A percentile compares a stretch with the other conserved stretches of the same genome.
Conservation (phyloP, 495 filamentous ascomycete species). For the Penicillium antarcticum region DNA sequence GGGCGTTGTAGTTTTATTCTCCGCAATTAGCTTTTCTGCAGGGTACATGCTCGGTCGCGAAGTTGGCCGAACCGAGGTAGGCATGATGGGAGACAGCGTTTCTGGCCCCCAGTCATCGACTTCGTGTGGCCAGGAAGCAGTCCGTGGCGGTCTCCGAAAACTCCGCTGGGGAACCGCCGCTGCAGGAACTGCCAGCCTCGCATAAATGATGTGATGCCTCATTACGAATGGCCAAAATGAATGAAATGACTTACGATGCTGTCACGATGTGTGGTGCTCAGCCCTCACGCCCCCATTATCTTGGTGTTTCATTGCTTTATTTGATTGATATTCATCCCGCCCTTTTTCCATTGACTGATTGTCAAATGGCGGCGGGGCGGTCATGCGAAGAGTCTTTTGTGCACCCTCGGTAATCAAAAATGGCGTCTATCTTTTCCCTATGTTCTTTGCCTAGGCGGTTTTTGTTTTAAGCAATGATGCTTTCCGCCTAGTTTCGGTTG, state of each 20-base stretch:
- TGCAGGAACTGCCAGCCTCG: constrained; percentile 36
- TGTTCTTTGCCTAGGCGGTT: background rate
- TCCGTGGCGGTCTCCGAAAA: constrained; percentile 41
- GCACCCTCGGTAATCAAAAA: background rate
- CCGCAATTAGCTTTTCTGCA: constrained; percentile 88
- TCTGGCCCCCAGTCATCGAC: constrained; percentile 31
- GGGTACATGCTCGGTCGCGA: constrained; percentile 87
- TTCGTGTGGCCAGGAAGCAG: constrained; percentile 42
- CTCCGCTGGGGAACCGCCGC: constrained; percentile 41
- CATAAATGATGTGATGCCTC: constrained; percentile 9
- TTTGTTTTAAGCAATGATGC: constrained; percentile 1
- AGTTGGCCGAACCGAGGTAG: constrained; percentile 66
- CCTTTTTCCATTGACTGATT: background rate
- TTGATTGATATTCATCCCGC: background rate
- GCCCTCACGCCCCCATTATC: background rate
- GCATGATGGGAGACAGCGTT: constrained; percentile 31
- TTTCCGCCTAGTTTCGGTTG: background rate
- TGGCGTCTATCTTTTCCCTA: background rate
- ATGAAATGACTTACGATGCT: background rate
- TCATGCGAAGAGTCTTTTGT: background rate
- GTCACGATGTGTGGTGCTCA: background rate
- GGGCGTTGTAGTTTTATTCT: constrained; percentile 87
- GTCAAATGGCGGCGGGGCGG: background rate
- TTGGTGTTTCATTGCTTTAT: background rate
- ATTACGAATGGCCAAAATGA: background rate